Base-by-base conservation (phyloP, 2,329 filamentous ascomycete genomes). In the Sclerotinia subarctica region DNA sequence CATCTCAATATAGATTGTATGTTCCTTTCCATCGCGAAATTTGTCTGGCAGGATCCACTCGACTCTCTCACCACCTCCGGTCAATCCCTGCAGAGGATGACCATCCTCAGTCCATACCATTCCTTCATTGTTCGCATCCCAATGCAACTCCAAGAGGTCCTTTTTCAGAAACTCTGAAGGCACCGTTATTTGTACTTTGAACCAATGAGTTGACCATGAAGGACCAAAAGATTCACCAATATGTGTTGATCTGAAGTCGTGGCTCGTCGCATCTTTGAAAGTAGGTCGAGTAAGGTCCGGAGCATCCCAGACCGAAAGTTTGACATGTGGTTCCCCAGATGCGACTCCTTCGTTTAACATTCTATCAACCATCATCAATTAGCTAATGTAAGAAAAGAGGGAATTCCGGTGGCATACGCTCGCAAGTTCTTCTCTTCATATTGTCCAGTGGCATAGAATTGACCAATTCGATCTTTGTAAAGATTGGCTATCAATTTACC, bases 141-240 rank as follows among this genome's bases (percentile, higher is more conserved):
- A 99, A 75, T 97, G 93, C 68, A 98, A 88, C 79, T 98, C 94
- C n/a, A 99, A 84, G 58, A 91, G 88, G 73, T 94, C 88, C 75
- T 95, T 92, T 71, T 93, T 81, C 35, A 80, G 81, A 75, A 97
- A 85, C 17, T 92, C 82, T 67, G 86, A 77, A 10, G 95, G 94
- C 19, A 98, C 85, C 5, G 86, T 92, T 70, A 99, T 81, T 68
- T 89, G 82, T 67, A 97, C 86, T 74, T 89, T 92, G 85, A 99
- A 96, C 95, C 95, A 99, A 79, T 98, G 95, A 11, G 95, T 99
- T 1, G 93, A 91, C 95, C 95, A 99, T 47, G 93, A 95, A 2
- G 95, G 95, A 0, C 95, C 95, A 74, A 98, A 98, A 8, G 83
- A 87, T 68, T 90, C 85, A 69, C 94, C 94, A 66, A 93, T 88